Evolutionary conservation across 2,329 filamentous ascomycete genomes (phyloP).

Genomic region (Helotiales sp.): DNA sequence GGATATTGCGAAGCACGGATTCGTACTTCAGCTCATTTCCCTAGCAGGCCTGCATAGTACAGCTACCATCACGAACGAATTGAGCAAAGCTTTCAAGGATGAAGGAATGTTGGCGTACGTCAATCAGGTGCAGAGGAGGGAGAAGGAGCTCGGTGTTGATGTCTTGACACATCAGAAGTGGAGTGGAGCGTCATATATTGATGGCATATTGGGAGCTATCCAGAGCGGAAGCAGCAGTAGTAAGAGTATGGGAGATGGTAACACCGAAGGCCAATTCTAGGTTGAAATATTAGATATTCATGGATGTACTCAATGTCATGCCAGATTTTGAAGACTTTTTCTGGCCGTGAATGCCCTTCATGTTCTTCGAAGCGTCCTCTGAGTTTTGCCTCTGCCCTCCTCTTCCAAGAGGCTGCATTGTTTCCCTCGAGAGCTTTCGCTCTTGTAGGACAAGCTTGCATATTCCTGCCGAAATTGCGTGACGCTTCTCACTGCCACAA

Average conservation of each 20-base stretch:
- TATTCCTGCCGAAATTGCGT: no score
- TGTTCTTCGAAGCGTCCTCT: no score
- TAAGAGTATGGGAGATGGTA: constrained; percentile 93
- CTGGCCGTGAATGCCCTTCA: no score
- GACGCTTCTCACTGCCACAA: no score
- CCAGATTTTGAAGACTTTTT: neutral
- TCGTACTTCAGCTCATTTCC: constrained; percentile 67
- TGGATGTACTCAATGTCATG: neutral
- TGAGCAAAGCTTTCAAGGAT: constrained; percentile 79
- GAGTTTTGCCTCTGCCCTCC: no score
- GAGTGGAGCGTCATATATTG: constrained; percentile 73
- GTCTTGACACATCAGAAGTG: constrained; percentile 42
- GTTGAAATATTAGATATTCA: neutral
- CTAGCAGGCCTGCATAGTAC: constrained; percentile 67
- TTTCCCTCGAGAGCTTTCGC: no score
- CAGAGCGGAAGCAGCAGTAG: constrained; percentile 88
- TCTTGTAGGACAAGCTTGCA: no score
- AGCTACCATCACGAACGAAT: constrained; percentile 66
- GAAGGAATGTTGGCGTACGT: constrained; percentile 98
- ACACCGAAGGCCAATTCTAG: constrained; percentile 74
- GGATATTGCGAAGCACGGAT: constrained; percentile 91
- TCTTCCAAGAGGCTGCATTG: no score
- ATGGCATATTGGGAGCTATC: constrained; percentile 86
- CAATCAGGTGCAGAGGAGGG: constrained; percentile 82
- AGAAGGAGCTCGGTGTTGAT: constrained; percentile 69